A percentile compares a stretch with the other conserved stretches of the same genome.
phyloP scores from a whole-genome alignment of 2,329 filamentous ascomycete species.

The Colletotrichum siamense region DNA sequence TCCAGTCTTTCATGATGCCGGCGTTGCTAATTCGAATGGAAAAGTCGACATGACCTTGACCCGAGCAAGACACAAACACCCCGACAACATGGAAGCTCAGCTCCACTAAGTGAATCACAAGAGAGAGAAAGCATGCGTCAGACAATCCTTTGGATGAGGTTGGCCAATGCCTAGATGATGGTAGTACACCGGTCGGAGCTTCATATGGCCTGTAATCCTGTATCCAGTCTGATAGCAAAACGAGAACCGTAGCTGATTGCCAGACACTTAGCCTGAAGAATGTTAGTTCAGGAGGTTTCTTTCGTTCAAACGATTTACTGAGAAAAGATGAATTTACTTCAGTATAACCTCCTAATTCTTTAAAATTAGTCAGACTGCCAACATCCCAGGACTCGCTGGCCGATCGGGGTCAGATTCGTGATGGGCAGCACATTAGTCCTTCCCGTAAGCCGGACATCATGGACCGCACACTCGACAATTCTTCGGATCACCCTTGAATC shows the following conservation, averaged over 20 bases:
- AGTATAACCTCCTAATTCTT: not conserved
- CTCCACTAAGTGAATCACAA: not conserved
- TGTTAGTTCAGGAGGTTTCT: fast-evolving
- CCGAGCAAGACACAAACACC: not conserved
- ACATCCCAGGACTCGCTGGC: not conserved
- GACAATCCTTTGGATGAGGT: not conserved
- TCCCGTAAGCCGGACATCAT: not conserved
- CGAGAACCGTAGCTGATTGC: not conserved
- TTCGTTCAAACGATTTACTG: not conserved
- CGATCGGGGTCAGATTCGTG: not conserved
- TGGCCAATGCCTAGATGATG: not conserved
- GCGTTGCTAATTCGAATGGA: not conserved
- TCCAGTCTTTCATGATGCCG: not conserved
- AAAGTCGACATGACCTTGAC: not conserved
- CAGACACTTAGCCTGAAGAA: not conserved
- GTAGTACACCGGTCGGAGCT: not conserved
- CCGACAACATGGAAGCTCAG: not conserved
- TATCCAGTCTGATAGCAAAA: not conserved
- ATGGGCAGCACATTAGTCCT: not conserved
- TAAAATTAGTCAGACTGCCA: not conserved
- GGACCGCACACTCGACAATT: not conserved
- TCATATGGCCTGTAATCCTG: not conserved
- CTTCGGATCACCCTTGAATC: not conserved
- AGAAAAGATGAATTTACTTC: not conserved
- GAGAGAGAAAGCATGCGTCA: not conserved